Conservation (phyloP, 441 rosid genomes). For the Aquilaria agallochum region DNA sequence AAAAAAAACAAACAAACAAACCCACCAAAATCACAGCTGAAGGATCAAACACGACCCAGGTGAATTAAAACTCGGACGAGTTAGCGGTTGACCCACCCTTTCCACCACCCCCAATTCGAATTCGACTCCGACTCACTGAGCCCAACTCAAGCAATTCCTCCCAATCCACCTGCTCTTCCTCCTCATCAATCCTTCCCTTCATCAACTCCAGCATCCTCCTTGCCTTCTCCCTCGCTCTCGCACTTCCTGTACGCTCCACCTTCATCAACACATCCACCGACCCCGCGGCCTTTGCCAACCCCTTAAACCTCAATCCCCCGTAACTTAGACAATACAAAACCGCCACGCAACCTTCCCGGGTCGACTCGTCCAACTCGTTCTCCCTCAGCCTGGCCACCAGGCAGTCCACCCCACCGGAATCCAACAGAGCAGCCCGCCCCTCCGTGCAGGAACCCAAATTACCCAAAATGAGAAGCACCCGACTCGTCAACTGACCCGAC, state of each 20-base stretch:
- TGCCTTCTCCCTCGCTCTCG: slow-evolving; percentile 38
- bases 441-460: slow-evolving; percentile 50
- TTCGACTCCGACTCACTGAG: slow-evolving; percentile 21
- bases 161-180: slow-evolving; percentile 63
- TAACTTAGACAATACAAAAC: slow-evolving; percentile 57
- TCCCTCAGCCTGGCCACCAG: slow-evolving; percentile 43
- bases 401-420: slow-evolving; percentile 76
- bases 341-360: slow-evolving; percentile 54
- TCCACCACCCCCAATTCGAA: slow-evolving; percentile 18
- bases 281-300: slow-evolving; percentile 63
- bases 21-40: slow-evolving; percentile 18
- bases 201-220: slow-evolving; percentile 40
- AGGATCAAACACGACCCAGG: background rate
- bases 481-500: slow-evolving; percentile 44
- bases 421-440: slow-evolving; percentile 59
- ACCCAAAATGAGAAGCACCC: slow-evolving; percentile 47
- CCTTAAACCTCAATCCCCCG: slow-evolving; percentile 64
- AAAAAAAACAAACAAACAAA: background rate
- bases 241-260: slow-evolving; percentile 45
- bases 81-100: slow-evolving; percentile 23
- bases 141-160: slow-evolving; percentile 65
- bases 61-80: slow-evolving; percentile 42
- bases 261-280: slow-evolving; percentile 47
- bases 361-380: slow-evolving; percentile 36
- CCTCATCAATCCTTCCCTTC: slow-evolving; percentile 33